Evolutionary conservation across 768 basidiomycete species (phyloP), one percentile per base, ranked within the genome.

Genomic region (Suillus lakei): DNA sequence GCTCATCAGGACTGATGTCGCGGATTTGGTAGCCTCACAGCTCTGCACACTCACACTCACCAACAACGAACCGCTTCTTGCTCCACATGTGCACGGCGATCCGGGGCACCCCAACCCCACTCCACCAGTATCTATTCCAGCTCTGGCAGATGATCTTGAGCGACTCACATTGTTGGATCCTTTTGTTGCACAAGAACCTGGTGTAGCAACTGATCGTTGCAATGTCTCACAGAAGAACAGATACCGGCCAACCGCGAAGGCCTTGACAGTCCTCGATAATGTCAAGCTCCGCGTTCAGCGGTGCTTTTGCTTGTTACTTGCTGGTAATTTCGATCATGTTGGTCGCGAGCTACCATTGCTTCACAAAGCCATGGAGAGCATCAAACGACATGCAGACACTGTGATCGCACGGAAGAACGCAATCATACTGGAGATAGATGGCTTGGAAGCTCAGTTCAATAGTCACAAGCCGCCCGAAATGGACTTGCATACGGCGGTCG

Each of bases 111-210:
- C 39, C 39, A 39, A 39, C 39, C 39, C 39, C 39, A 39, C 39
- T 39, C 39, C 8, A 43, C 38, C 8, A 28, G 7, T 53, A 16
- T 2, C 64, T 39, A 16, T 60, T 48, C 46, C 63, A 28, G 39
- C 54, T n/a, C 32, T 66, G n/a, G 38, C 51, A 12, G 58, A 39
- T n/a, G 44, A 60, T 30, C 60, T 64, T 26, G 56, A 61, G 16
- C 32, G 10, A 54, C 50, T 54, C 28, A 36, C 8, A 2, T 34
- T 66, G 36, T 9, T 38, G 1, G 6, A 53, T 54, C 39, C 13
- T 28, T 59, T 59, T 46, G 44, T 46, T 46, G n/a, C 44, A n/a
- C 44, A 1, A n/a, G 44, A 36, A 36, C 36, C 36, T 9, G 10
- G 36, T 36, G 36, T 36, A 9, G 36, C 36, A 36, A 36, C 36